These are phyloP conservation scores for Phyllosticta citrichinensis DNA, from an alignment of 2,329 filamentous ascomycete genomes.

Conservation along the genomic window DNA sequence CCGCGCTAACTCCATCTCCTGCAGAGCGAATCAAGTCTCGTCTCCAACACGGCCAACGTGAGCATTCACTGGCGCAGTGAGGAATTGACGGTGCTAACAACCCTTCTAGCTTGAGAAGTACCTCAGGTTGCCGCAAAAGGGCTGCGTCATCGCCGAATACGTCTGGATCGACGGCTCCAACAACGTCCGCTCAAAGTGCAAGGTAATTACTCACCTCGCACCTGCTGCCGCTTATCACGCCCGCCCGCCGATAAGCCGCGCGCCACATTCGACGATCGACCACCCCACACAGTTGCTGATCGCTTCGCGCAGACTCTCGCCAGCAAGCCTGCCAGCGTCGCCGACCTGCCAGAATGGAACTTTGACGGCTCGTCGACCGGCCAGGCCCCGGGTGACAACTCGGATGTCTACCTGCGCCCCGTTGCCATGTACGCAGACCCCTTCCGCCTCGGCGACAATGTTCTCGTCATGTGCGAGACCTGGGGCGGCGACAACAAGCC, in stretches of 20 bases:
- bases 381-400: conserved; percentile 91
- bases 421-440: conserved; percentile 84
- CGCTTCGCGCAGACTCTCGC: conserved; percentile 46
- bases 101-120: conserved; percentile 77
- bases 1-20: conserved; percentile 1
- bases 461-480: conserved; percentile 89
- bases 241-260: conserved; percentile 18
- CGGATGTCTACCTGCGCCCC: conserved; percentile 91
- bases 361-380: conserved; percentile 84
- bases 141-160: conserved; percentile 85
- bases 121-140: conserved; percentile 81
- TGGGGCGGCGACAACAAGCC: conserved; percentile 89
- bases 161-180: conserved; percentile 86
- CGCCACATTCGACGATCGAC: conserved; percentile 11
- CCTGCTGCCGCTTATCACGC: conserved; percentile 19
- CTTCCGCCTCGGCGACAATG: conserved; percentile 81
- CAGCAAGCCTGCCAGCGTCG: conserved; percentile 46
- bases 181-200: conserved; percentile 86
- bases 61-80: conserved; percentile 15
- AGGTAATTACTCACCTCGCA: conserved; percentile 52
- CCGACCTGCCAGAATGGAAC: conserved; percentile 69
- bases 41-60: conserved; percentile 41
- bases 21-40: conserved; percentile 30
- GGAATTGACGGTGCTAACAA: background rate
- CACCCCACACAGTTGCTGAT: conserved; percentile 7